phyloP scores from a whole-genome alignment of 495 filamentous ascomycete genomes.

The Ramalina intermedia region DNA sequence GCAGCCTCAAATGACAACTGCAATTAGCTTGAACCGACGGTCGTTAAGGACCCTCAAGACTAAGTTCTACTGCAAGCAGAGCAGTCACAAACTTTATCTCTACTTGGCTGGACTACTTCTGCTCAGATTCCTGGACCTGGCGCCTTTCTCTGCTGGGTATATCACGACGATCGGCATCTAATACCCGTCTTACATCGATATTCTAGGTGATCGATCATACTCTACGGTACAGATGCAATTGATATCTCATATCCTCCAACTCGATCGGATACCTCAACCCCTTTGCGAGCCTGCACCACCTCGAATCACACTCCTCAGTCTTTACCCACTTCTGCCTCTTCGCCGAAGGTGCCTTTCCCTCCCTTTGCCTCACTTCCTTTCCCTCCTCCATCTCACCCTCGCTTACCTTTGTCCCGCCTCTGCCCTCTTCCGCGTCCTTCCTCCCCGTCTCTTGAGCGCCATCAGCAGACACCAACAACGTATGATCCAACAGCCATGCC shows the following conservation, averaged over 20 bases:
- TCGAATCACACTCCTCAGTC: slow-evolving; percentile 53
- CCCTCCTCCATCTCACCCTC: slow-evolving; percentile 6
- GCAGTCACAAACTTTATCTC: no score
- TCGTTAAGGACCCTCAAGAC: no score
- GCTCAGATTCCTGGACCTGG: background rate
- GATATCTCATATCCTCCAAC: slow-evolving; percentile 90
- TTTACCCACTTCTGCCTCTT: slow-evolving; percentile 47
- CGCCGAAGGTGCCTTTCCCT: slow-evolving; percentile 8
- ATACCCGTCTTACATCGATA: background rate
- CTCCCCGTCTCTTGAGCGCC: background rate
- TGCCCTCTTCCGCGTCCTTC: background rate
- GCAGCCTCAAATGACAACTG: no score
- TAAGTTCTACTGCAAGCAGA: no score
- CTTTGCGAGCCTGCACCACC: slow-evolving; percentile 67
- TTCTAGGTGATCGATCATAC: background rate
- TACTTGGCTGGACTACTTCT: no score
- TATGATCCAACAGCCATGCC: slow-evolving; percentile 82
- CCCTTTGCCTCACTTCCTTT: background rate
- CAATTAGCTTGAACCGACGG: no score
- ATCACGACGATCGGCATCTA: background rate
- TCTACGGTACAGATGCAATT: slow-evolving; percentile 61
- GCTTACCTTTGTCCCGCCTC: background rate
- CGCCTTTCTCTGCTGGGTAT: background rate
- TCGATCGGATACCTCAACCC: slow-evolving; percentile 63
- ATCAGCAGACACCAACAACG: slow-evolving; percentile 41